Evolutionary conservation across 768 basidiomycete genomes (phyloP), one percentile per base, ranked within the genome.

Genomic region (Amanita subjunquillea): DNA sequence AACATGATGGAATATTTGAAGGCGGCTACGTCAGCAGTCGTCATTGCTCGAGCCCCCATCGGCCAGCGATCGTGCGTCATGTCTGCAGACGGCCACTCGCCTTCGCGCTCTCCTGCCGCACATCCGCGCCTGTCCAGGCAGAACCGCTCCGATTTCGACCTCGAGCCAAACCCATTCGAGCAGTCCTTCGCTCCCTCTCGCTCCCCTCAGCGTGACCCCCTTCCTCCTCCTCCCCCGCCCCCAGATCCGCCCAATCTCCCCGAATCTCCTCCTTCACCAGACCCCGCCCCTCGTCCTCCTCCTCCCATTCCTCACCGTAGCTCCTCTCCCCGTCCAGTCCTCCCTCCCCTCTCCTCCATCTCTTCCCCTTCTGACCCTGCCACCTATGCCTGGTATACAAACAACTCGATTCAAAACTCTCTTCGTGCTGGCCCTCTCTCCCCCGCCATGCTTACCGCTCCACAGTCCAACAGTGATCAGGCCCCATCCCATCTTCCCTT

Each of bases 371-470:
- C 81, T 9, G 83, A 82, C 57, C 68, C 72, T 65, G 78, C 48
- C 39, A 38, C 45, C 75, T 89, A 61, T 75, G 76, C 57, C 61
- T 92, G 91, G 88, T 77, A 73, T 34, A 82, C 82, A 63, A 74
- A 78, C 39, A 67, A 77, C 12, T 62, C 61, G 42, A 64, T 82
- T 40, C 69, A 85, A 46, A 87, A 87, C 66, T 93, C 91, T 2
- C 80, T 98, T 32, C 83, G 95, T 43, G 79, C 93, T 0, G 95
- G 94, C 3, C 95, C 95, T 1, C 83, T 98, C 51, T 92, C 90
- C 4, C 95, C 95, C 29, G 93, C 95, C 51, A 95, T 97, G 91
- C 84, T 96, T 55, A 82, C 90, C 25, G 95, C 88, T 7, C 94
- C 92, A 3, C 83, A 82, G 64, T 74, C 74, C 44, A 58, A 69